Evolutionary conservation across 176 grass and related monocot genomes (phyloP).

Genomic region (Aegilops tauschii): DNA sequence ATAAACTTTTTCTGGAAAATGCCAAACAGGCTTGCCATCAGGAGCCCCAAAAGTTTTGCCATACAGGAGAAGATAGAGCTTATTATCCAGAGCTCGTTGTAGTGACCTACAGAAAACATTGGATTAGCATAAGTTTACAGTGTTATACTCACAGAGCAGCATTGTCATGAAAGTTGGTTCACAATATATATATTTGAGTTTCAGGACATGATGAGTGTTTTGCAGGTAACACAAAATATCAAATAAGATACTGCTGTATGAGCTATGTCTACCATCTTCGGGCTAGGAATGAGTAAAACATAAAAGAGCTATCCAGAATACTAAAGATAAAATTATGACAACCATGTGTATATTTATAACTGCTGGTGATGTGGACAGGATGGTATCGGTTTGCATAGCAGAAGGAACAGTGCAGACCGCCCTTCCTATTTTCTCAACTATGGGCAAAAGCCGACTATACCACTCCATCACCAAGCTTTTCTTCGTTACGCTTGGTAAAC

Average conservation of each 20-base stretch:
- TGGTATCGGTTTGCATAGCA: neutral
- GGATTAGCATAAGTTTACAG: neutral
- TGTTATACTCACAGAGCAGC: neutral
- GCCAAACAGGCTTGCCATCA: slow-evolving; percentile 75
- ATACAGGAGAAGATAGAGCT: slow-evolving; percentile 90
- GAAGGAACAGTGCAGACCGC: neutral
- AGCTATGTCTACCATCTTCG: neutral
- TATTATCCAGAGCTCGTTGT: slow-evolving; percentile 83
- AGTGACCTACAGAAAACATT: slow-evolving; percentile 59
- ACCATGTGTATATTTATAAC: neutral
- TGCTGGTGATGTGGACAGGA: neutral
- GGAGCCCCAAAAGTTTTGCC: slow-evolving; percentile 55
- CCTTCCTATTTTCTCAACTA: no score
- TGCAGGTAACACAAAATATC: neutral
- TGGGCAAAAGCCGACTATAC: no score
- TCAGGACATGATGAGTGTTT: neutral
- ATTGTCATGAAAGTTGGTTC: neutral
- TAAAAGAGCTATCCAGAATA: neutral
- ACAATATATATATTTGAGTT: slow-evolving; percentile 1
- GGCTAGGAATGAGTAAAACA: neutral
- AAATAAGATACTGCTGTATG: neutral
- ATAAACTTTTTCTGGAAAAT: slow-evolving; percentile 93
- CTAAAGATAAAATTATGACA: neutral
- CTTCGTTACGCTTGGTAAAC: no score
- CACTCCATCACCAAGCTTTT: no score